phyloP scores from a whole-genome alignment of 129 eudicot species.

The Ambrosia trifida region DNA sequence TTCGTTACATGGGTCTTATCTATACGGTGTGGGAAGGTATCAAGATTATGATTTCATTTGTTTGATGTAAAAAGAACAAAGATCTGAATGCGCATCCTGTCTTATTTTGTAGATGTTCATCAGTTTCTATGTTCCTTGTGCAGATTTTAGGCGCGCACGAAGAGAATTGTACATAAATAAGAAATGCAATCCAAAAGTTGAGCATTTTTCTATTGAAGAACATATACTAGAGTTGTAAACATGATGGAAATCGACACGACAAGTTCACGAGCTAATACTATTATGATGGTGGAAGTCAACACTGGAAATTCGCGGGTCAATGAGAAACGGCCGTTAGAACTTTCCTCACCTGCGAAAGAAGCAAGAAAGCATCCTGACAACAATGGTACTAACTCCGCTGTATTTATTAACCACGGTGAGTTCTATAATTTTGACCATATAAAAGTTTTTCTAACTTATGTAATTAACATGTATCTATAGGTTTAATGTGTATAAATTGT shows the following conservation, averaged over 20 bases:
- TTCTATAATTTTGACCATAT: not conserved
- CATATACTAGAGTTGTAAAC: constrained; percentile 6
- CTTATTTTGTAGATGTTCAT: no score
- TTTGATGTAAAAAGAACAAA: constrained; percentile 7
- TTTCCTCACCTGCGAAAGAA: constrained; percentile 34
- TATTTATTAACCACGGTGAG: constrained; percentile 65
- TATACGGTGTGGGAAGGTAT: not conserved
- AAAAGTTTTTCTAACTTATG: no score
- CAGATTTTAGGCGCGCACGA: constrained; percentile 19
- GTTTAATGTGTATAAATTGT: not conserved
- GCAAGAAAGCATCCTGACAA: constrained; percentile 52
- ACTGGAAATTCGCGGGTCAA: constrained; percentile 37
- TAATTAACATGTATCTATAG: not conserved
- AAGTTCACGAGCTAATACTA: constrained; percentile 30
- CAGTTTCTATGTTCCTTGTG: constrained; percentile 17
- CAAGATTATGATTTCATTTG: not conserved
- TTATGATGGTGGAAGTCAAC: constrained; percentile 58
- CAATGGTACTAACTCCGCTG: constrained; percentile 36
- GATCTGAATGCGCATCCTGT: not conserved
- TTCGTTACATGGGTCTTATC: not conserved
- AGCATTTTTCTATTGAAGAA: constrained; percentile 14
- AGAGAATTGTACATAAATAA: not conserved
- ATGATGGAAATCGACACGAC: constrained; percentile 37
- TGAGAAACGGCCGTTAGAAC: constrained; percentile 50
- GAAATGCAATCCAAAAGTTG: not conserved